Base-by-base conservation (phyloP, 805 yeast genomes). In the Pichia thaimueangensis region DNA sequence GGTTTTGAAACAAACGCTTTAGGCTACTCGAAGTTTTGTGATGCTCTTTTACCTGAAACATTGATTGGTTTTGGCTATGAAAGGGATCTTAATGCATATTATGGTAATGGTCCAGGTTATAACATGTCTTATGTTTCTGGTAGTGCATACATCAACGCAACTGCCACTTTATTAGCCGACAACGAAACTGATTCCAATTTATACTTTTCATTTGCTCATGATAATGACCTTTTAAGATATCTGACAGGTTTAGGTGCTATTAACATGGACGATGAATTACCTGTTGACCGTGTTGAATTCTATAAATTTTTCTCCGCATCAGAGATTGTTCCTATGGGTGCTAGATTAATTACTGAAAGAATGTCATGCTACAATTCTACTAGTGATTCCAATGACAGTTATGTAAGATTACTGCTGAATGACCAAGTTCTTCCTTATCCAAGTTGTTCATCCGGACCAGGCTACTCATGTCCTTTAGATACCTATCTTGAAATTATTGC, bases 211-310 rank as follows among this genome's bases (percentile, higher is more conserved):
- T 34, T 49, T 45, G 15, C 85, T n/a, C 94, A 86, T 55, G 95
- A 86, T 57, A 73, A 82, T 33, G 82, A 81, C 49, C 59, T 85
- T 31, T 67, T 78, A 47, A 65, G 79, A 31, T 78, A 71, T 51
- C 62, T 80, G 50, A 65, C 85, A 20, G 84, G 89, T 3, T 60
- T 83, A 38, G 87, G 86, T 10, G 44, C 70, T 44, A 63, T 66
- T 47, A 67, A 73, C 16, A 57, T 51, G 20, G 42, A 52, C 3
- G 64, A 66, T 30, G 70, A 78, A 3, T 56, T 71, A 8, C 42
- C 45, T 11, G 34, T 32, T 16, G 68, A 67, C 45, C 62, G 63
- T 38, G 67, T 76, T 34, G 67, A 62, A 7, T 71, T 72, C 59
- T 62, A 64, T 15, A 58, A 68, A 42, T 65, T 67, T 20, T 72